Base-by-base conservation (phyloP, 441 rosid species). In the Kokia cookei region DNA sequence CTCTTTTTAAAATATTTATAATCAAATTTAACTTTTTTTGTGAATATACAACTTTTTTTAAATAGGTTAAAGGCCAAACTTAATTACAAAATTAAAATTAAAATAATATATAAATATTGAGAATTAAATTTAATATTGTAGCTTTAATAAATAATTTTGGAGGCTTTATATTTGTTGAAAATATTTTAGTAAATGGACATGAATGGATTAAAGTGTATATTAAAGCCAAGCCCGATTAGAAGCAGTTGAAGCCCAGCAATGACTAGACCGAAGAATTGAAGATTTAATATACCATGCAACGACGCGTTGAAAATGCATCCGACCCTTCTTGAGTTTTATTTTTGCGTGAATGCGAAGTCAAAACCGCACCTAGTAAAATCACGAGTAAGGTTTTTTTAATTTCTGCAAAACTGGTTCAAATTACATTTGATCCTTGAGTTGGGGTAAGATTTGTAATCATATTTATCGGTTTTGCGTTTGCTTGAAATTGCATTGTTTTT, bases 341-440 rank as follows among this genome's bases (percentile, higher is more conserved):
- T 4, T 29, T 29, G 27, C 47, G 45, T 29, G 43, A 29, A 29
- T n/a, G n/a, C 45, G 10, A 51, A 51, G 5, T 26, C 37, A 32
- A 32, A 32, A 14, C 50, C 4, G n/a, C 7, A 19, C 51, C n/a
- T 11, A 14, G 45, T 26, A n/a, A 42, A 42, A 65, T 65, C 29
- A 7, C 47, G 15, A 15, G 10, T 29, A 67, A 58, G 84, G 84
- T 80, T 87, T 82, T 77, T 72, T 64, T 32, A 37, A 43, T 78
- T 64, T 43, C 22, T 50, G 75, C 70, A 45, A 68, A 68, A 54
- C 76, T 72, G 15, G 45, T 40, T 47, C 73, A 84, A 19, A 76
- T 86, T 89, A 94, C 89, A 85, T 72, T 83, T 91, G 43, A 88
- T 93, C 11, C 89, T 91, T 5, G 97, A 89, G 82, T 87, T 89